Percentiles rank a stretch among this genome's conserved stretches.
These are phyloP conservation scores for Verticillium nonalfalfae DNA, from an alignment of 2,329 filamentous ascomycete species.

Conservation along the genomic window DNA sequence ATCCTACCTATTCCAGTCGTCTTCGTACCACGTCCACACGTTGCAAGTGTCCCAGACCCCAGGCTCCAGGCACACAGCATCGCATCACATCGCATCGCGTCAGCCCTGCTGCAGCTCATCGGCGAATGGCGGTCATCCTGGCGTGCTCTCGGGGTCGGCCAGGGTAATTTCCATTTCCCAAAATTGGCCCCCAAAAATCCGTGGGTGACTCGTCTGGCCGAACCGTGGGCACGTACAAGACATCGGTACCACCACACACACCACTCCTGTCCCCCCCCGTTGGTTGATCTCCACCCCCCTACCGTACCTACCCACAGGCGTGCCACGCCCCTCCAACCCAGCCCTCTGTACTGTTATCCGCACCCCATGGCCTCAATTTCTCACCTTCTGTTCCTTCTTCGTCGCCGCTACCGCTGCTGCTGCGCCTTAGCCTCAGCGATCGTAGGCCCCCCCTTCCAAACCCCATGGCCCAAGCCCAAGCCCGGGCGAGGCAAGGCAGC, in stretches of 20 bases:
- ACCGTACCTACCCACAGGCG: constrained; percentile 1
- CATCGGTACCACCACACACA: not conserved
- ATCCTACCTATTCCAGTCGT: constrained; percentile 9
- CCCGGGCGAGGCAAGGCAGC: not conserved
- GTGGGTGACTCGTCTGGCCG: constrained; percentile 10
- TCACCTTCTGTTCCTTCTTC: not conserved
- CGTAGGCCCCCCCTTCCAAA: not conserved
- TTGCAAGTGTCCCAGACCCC: not conserved
- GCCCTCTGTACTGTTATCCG: constrained; percentile 17
- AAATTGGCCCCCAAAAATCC: not conserved
- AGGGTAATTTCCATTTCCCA: constrained; percentile 11
- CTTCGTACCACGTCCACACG: constrained; percentile 2
- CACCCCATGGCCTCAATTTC: constrained; percentile 2
- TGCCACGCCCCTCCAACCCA: constrained; percentile 9
- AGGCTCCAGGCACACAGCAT: not conserved
- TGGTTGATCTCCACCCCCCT: constrained; percentile 1
- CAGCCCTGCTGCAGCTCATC: constrained; percentile 13
- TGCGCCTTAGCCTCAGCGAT: not conserved
- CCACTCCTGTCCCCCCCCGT: not conserved
- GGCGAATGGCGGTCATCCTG: constrained; percentile 2
- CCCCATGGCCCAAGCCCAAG: not conserved
- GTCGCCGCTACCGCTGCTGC: not conserved
- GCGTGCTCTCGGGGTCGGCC: not conserved
- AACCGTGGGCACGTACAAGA: not conserved
- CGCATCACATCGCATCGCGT: constrained; percentile 9